Conservation (phyloP, 768 basidiomycete species). For the Dentipellis sp. region DNA sequence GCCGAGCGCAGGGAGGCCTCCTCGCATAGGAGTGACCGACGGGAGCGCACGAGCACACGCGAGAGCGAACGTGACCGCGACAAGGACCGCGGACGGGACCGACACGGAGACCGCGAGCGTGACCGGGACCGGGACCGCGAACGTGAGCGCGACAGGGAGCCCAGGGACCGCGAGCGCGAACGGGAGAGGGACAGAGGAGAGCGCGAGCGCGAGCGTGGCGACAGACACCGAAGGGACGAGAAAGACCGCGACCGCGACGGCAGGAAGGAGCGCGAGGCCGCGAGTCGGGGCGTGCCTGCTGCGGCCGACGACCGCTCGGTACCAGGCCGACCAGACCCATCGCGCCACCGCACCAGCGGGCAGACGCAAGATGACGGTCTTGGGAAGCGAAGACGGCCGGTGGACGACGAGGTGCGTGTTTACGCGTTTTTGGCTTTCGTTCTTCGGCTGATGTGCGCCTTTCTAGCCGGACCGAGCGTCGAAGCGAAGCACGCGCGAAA, state of each 20-base stretch:
- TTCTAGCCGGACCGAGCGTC: slow-evolving; percentile 58
- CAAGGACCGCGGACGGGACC: slow-evolving; percentile 17
- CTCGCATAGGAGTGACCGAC: slow-evolving; percentile 38
- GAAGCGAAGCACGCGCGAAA: slow-evolving; percentile 79
- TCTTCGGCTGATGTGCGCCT: not conserved
- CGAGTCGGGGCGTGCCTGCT: slow-evolving; percentile 23
- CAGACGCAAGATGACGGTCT: slow-evolving; percentile 51
- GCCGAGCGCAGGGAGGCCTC: slow-evolving; percentile 21
- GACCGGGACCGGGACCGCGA: slow-evolving; percentile 20
- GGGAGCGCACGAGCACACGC: slow-evolving; percentile 27
- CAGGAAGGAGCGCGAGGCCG: slow-evolving; percentile 51
- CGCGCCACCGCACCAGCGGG: slow-evolving; percentile 39
- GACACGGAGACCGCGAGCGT: slow-evolving; percentile 15
- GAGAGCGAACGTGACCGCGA: slow-evolving; percentile 35
- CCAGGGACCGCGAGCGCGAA: slow-evolving; percentile 17
- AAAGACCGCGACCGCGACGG: slow-evolving; percentile 49
- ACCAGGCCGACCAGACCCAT: slow-evolving; percentile 50
- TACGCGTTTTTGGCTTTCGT: not conserved
- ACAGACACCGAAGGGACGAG: slow-evolving; percentile 22
- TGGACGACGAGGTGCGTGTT: slow-evolving; percentile 64
- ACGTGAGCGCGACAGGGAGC: slow-evolving; percentile 16
- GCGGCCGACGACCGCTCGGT: slow-evolving; percentile 45
- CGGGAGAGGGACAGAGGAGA: slow-evolving; percentile 16
- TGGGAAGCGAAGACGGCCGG: slow-evolving; percentile 60
- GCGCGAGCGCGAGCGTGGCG: slow-evolving; percentile 24